phyloP scores from a whole-genome alignment of 164 flowering plant genomes.

The Euptelea pleiosperma region DNA sequence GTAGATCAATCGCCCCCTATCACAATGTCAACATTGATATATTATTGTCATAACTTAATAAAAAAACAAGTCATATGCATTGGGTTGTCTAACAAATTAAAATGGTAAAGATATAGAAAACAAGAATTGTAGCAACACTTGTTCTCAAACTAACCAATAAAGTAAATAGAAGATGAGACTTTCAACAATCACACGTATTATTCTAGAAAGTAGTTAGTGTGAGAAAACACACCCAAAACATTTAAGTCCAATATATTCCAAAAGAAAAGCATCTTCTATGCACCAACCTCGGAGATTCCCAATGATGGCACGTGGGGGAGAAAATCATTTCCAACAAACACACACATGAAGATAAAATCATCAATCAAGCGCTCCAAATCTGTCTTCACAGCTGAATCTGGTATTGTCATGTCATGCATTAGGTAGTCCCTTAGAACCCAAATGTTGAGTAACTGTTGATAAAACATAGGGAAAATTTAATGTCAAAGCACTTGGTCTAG shows the following conservation, averaged over 20 bases:
- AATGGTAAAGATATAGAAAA: neutral
- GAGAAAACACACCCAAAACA: no score
- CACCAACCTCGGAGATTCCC: slow-evolving; percentile 44
- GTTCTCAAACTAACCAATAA: neutral
- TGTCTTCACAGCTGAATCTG: slow-evolving; percentile 19
- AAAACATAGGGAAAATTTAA: neutral
- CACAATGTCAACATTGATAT: slow-evolving; percentile 3
- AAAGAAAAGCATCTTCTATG: neutral
- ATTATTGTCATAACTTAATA: neutral
- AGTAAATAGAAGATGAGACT: no score
- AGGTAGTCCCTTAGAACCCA: slow-evolving; percentile 58
- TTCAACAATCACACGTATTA: no score
- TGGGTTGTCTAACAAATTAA: neutral
- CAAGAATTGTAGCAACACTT: neutral
- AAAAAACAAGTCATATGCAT: neutral
- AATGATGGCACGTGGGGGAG: slow-evolving; percentile 57
- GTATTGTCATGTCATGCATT: slow-evolving; percentile 33
- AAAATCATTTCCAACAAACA: slow-evolving; percentile 66
- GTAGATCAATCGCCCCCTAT: slow-evolving; percentile 52
- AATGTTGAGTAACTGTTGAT: slow-evolving; percentile 48
- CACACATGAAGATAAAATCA: slow-evolving; percentile 61
- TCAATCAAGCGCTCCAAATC: slow-evolving; percentile 55
- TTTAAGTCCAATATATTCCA: no score
- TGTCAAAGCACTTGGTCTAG: neutral
- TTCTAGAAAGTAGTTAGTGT: no score